These are phyloP conservation scores for Tetracladium setigerum DNA, from an alignment of 495 filamentous ascomycete species.

Conservation along the genomic window DNA sequence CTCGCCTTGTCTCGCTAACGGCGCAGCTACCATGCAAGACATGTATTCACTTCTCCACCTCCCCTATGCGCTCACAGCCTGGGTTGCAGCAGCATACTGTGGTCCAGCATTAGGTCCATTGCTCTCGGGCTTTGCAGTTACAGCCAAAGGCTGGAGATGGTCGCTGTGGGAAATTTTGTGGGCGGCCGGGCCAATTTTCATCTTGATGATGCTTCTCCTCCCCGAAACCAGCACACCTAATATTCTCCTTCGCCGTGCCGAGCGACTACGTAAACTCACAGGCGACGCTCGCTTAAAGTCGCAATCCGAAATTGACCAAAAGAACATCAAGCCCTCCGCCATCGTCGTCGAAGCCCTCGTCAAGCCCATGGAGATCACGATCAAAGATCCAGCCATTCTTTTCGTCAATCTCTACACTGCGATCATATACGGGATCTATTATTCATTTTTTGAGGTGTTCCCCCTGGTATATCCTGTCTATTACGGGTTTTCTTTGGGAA, in stretches of 20 bases:
- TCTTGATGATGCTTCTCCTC: conserved; percentile 37
- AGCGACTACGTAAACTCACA: conserved; percentile 36
- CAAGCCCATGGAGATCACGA: conserved; percentile 54
- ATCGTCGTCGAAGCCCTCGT: conserved; percentile 52
- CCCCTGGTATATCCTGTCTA: conserved; percentile 59
- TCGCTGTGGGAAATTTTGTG: conserved; percentile 49
- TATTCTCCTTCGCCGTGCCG: conserved; percentile 34
- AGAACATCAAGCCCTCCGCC: conserved; percentile 33
- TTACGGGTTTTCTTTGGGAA: conserved; percentile 55
- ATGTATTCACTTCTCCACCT: conserved; percentile 64
- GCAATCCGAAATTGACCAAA: conserved; percentile 47
- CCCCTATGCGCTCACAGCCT: conserved; percentile 63
- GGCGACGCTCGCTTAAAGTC: conserved; percentile 36
- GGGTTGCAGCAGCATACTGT: conserved; percentile 37
- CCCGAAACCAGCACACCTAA: conserved; percentile 40
- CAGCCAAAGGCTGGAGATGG: conserved; percentile 48
- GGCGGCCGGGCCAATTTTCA: conserved; percentile 36
- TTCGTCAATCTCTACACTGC: conserved; percentile 57
- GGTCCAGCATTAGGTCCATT: conserved; percentile 54
- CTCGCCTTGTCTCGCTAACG: conserved; percentile 67
- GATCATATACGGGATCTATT: conserved; percentile 61
- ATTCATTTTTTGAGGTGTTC: conserved; percentile 68
- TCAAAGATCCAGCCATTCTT: conserved; percentile 54
- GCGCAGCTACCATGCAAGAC: conserved; percentile 71
- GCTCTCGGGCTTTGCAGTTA: conserved; percentile 56